Conservation (phyloP, 2,329 filamentous ascomycete species). For the Balansia obtecta region DNA sequence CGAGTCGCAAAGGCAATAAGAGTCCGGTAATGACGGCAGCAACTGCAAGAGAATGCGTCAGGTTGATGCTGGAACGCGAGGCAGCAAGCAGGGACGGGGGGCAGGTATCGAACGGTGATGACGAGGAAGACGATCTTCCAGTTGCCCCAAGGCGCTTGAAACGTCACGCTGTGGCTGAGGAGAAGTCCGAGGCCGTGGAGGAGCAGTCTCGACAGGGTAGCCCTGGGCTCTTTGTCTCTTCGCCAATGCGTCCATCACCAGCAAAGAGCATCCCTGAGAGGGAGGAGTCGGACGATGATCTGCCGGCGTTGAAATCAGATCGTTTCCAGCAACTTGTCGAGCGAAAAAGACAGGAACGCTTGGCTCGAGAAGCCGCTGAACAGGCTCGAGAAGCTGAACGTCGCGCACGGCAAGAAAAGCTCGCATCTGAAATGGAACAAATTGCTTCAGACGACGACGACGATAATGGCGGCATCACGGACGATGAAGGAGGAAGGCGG, state of each 20-base stretch:
- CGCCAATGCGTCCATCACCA: conserved; percentile 28
- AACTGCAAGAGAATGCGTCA: conserved; percentile 29
- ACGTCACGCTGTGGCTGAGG: conserved; percentile 22
- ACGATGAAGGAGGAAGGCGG: conserved; percentile 49
- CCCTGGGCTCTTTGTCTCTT: conserved; percentile 44
- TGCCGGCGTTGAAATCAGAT: conserved; percentile 36
- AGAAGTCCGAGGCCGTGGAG: conserved; percentile 15
- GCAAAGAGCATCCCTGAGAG: conserved; percentile 19
- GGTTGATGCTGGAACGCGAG: conserved; percentile 26
- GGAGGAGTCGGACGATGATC: conserved; percentile 32
- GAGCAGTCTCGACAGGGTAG: conserved; percentile 16
- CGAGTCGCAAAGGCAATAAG: conserved; percentile 6
- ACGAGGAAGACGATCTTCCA: conserved; percentile 24
- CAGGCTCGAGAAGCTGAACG: conserved; percentile 35
- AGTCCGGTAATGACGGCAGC: conserved; percentile 10
- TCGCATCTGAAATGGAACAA: conserved; percentile 23
- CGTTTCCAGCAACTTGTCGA: conserved; percentile 62
- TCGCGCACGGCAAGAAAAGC: conserved; percentile 21
- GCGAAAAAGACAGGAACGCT: conserved; percentile 58
- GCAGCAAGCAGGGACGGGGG: conserved; percentile 15
- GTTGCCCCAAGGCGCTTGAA: conserved; percentile 28
- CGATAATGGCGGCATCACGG: conserved; percentile 39
- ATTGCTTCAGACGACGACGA: conserved; percentile 27
- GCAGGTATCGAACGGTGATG: conserved; percentile 13
- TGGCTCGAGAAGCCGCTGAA: conserved; percentile 51